Evolutionary conservation across 768 basidiomycete species (phyloP).

Genomic region (Stropharia rugosoannulata): DNA sequence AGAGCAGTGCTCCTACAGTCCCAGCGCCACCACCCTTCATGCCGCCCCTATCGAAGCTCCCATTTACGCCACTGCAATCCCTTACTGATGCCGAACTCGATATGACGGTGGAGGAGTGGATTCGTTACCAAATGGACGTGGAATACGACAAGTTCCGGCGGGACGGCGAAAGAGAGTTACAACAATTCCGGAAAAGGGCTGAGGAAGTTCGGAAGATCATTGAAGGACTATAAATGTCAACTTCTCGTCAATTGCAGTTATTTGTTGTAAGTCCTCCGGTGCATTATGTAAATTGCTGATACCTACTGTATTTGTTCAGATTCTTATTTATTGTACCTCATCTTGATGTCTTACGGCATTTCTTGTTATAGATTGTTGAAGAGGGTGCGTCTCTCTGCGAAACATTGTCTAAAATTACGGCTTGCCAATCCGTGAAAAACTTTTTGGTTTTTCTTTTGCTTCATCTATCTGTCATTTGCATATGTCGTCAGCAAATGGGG

Average conservation of each 20-base stretch:
- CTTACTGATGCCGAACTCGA: conserved; percentile 66
- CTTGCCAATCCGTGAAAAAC: too few relatives aligned
- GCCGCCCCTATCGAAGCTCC: conserved; percentile 44
- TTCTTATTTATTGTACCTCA: background rate
- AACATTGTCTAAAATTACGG: too few relatives aligned
- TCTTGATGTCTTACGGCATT: background rate
- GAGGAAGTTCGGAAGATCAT: conserved; percentile 40
- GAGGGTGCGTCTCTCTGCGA: background rate
- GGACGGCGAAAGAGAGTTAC: conserved; percentile 44
- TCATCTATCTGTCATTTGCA: too few relatives aligned
- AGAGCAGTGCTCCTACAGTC: background rate
- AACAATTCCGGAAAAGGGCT: conserved; percentile 38
- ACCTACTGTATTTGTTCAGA: background rate
- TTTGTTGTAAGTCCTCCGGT: background rate
- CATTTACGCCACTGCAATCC: conserved; percentile 39
- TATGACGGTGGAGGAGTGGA: conserved; percentile 86
- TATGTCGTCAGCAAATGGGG: too few relatives aligned
- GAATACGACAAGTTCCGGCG: conserved; percentile 57
- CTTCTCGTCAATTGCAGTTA: background rate
- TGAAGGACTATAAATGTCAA: conserved; percentile 27
- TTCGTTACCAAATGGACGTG: conserved; percentile 69
- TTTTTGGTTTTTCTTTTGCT: too few relatives aligned
- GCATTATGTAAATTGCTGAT: background rate
- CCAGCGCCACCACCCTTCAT: conserved; percentile 21
- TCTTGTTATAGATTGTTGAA: background rate